phyloP scores from a whole-genome alignment of 2,329 filamentous ascomycete genomes.

The Colletotrichum eremochloae region DNA sequence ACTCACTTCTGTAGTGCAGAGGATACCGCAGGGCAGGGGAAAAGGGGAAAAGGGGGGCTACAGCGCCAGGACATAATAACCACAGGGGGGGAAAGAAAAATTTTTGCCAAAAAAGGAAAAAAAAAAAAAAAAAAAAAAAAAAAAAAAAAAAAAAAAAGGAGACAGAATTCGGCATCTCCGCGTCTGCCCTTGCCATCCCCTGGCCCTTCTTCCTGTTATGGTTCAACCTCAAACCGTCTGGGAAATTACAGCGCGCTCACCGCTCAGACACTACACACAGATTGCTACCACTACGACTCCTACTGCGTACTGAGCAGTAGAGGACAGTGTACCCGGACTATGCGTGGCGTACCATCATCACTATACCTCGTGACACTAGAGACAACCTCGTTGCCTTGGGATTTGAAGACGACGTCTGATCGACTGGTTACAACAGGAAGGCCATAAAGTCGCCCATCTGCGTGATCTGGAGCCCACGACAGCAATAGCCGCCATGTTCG shows the following conservation, averaged over 20 bases:
- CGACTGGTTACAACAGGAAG: conserved; percentile 27
- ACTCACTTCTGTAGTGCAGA: not conserved
- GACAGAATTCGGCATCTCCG: conserved; percentile 32
- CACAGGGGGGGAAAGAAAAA: no score
- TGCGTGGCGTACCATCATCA: no score
- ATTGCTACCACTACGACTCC: not conserved
- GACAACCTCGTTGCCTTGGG: not conserved
- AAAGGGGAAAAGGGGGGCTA: not conserved
- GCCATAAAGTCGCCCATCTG: conserved; percentile 19
- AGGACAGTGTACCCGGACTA: not conserved
- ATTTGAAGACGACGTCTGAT: conserved; percentile 30
- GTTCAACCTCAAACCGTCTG: conserved; percentile 40
- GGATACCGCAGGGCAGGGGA: not conserved
- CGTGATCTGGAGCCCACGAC: conserved; percentile 29
- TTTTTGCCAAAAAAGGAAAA: no score
- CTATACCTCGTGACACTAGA: not conserved
- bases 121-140: not conserved
- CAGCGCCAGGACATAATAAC: not conserved
- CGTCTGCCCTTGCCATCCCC: conserved; percentile 8
- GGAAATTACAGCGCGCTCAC: conserved; percentile 40
- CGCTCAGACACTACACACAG: conserved; percentile 15
- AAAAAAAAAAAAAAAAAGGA: conserved; percentile 4
- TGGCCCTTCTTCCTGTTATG: conserved; percentile 23
- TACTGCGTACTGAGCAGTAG: no score
- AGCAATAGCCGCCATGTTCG: conserved; percentile 4